Evolutionary conservation across 768 basidiomycete species (phyloP), one percentile per base, ranked within the genome.

Genomic region (Boletellus ananas): DNA sequence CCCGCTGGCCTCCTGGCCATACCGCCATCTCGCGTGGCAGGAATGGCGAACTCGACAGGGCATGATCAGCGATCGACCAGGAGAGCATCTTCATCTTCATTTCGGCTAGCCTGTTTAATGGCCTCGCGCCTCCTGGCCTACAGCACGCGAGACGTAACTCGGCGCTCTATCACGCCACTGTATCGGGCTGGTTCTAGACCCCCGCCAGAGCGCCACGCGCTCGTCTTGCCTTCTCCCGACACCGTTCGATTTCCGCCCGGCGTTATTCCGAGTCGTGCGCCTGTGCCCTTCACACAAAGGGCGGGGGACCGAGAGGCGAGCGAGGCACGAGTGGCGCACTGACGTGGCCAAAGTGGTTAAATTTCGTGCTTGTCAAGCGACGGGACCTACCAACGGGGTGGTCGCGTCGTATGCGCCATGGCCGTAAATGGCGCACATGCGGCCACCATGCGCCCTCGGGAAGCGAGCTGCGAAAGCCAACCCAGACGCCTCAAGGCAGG

Each of bases 341-440:
- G 25, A 29, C 27, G 18, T 50, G 55, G 49, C 29, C 47, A 52
- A 43, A 46, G 23, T 23, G 23, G 23, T 23, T 48, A 41, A 44
- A 33, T 34, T 34, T 16, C n/a, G 33, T 13, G 34, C 25, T 47
- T 12, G 11, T 20, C 49, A 63, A 58, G 61, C 54, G 59, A 58
- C 29, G 23, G 29, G 48, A 44, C 47, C 44, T 43, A 46, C 12
- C 48, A 57, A 54, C 40, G 29, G 33, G 51, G 49, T n/a, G 48
- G 52, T 52, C 53, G 49, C 43, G 45, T 38, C 38, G 51, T 45
- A 47, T 43, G 49, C 62, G 56, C 55, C 58, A 59, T 60, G 53
- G 56, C 66, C 63, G 53, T 59, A 66, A 68, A 62, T 50, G 59
- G 58, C 45, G 49, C 61, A 65, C 72, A 73, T 59, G 72, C 66